A percentile compares a stretch with the other conserved stretches of the same genome.
phyloP scores from a whole-genome alignment of 495 filamentous ascomycete genomes.

The Aspergillus incahuasiensis region DNA sequence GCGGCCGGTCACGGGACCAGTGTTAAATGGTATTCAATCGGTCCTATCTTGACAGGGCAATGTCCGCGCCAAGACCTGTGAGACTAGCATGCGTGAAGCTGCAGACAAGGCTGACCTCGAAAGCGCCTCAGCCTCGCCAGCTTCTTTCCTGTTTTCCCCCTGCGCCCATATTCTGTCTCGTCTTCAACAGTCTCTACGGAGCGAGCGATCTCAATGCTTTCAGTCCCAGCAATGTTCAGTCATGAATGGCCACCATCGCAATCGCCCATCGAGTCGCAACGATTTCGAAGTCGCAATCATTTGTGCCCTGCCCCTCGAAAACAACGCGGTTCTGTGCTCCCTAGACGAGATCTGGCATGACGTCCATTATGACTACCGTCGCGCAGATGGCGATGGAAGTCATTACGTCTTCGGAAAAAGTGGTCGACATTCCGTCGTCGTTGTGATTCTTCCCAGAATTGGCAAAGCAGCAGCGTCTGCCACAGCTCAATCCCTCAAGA shows the following conservation, averaged over 20 bases:
- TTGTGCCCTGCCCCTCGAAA: conserved; percentile 25
- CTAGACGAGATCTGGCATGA: conserved; percentile 21
- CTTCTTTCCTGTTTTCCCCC: neutral
- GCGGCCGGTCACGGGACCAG: too few species aligned
- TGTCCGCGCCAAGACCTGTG: neutral
- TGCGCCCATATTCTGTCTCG: neutral
- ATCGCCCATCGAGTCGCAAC: neutral
- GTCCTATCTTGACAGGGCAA: neutral
- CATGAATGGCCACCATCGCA: neutral
- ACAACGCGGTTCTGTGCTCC: conserved; percentile 19
- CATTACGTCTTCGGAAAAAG: conserved; percentile 24
- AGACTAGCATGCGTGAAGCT: neutral
- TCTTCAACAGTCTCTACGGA: too few species aligned
- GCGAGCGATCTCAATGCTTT: neutral
- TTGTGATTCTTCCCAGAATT: conserved; percentile 17
- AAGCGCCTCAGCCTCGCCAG: neutral
- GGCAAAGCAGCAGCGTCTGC: conserved; percentile 20
- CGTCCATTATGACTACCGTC: conserved; percentile 11
- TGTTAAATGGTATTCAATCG: too few species aligned
- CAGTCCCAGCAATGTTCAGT: neutral
- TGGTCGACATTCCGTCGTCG: conserved; percentile 22
- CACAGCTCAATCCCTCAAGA: conserved; percentile 13
- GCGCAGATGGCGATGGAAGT: conserved; percentile 19
- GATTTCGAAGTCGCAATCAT: conserved; percentile 20
- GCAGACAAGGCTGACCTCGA: neutral